phyloP scores from a whole-genome alignment of 345 rosid genomes.

The Murraya koenigii region DNA sequence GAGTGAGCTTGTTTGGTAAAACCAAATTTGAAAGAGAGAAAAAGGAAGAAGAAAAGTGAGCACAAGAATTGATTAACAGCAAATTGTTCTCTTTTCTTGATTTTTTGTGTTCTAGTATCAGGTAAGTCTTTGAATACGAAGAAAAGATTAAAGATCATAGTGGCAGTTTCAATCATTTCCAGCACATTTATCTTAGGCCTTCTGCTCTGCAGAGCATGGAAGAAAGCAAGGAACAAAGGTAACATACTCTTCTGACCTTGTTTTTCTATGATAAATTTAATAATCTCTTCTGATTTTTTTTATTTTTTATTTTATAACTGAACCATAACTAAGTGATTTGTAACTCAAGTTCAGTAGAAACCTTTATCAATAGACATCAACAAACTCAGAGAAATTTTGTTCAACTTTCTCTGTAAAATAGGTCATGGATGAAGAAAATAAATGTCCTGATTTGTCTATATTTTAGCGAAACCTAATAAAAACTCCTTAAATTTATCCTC shows the following conservation, averaged over 20 bases:
- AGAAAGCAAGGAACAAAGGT: constrained; percentile 6
- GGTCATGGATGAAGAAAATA: neutral
- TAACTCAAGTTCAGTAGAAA: neutral
- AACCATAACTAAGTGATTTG: neutral
- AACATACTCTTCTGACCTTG: neutral
- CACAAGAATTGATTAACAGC: neutral
- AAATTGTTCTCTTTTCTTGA: neutral
- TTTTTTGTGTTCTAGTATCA: neutral
- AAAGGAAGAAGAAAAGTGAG: neutral
- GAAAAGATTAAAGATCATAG: neutral
- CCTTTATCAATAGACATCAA: neutral
- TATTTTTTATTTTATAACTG: too few relatives aligned
- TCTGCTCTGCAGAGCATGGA: neutral
- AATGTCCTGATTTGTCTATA: neutral
- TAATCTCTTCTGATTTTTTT: neutral
- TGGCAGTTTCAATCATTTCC: neutral
- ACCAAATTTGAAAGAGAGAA: too few relatives aligned
- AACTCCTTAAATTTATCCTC: neutral
- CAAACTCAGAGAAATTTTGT: neutral
- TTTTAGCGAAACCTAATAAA: neutral
- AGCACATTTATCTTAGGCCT: neutral
- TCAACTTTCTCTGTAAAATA: neutral
- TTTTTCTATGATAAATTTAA: neutral
- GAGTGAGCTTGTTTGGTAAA: neutral
- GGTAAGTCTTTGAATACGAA: neutral